These are phyloP conservation scores for Vanrija sp. DNA, from an alignment of 1,284 basidiomycete genomes.

Conservation along the genomic window DNA sequence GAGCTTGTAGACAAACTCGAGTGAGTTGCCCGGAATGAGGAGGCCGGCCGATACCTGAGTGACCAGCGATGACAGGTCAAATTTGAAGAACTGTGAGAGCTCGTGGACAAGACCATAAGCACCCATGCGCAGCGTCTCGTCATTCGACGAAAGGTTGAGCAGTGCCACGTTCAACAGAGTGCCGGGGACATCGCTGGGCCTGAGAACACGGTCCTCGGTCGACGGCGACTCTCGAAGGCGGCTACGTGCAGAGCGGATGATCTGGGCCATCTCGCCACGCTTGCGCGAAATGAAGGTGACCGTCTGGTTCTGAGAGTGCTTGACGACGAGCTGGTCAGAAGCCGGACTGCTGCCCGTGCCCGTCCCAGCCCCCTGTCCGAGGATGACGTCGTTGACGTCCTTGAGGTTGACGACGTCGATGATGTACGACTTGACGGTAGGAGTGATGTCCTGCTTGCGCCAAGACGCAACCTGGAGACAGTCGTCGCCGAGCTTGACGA, in stretches of 20 bases:
- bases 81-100: slow-evolving; percentile 71
- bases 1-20: slow-evolving; percentile 61
- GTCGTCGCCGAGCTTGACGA: slow-evolving; percentile 41
- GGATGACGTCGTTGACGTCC: slow-evolving; percentile 79
- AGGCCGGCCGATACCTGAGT: slow-evolving; percentile 60
- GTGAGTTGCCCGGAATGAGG: slow-evolving; percentile 67
- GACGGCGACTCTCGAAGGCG: slow-evolving; percentile 52
- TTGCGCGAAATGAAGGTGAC: slow-evolving; percentile 42
- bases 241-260: slow-evolving; percentile 35
- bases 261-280: slow-evolving; percentile 64
- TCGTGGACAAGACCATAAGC: slow-evolving; percentile 74
- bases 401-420: slow-evolving; percentile 41
- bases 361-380: neutral
- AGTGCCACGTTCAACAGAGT: slow-evolving; percentile 77
- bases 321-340: slow-evolving; percentile 72
- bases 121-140: slow-evolving; percentile 69
- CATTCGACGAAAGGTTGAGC: slow-evolving; percentile 65
- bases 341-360: slow-evolving; percentile 66
- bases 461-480: slow-evolving; percentile 44
- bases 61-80: slow-evolving; percentile 64
- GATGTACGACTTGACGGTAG: slow-evolving; percentile 38
- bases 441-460: slow-evolving; percentile 38
- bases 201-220: slow-evolving; percentile 60
- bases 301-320: slow-evolving; percentile 51
- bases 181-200: slow-evolving; percentile 75